Base-by-base conservation (phyloP, 2,329 filamentous ascomycete genomes). In the Claviceps sp. region DNA sequence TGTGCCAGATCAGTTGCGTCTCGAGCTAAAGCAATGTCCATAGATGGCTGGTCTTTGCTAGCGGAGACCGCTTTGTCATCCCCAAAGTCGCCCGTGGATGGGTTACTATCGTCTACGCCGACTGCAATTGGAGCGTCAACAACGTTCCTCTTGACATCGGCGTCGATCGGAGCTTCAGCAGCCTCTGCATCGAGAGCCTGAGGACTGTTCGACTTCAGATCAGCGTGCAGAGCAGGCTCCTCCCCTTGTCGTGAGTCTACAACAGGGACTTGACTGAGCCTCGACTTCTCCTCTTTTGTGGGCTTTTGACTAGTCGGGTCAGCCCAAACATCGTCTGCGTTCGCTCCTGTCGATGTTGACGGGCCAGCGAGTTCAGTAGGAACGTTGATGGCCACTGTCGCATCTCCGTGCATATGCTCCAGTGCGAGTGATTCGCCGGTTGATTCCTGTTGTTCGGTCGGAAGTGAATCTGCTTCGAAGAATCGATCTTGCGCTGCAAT, bases 281-380 rank as follows among this genome's bases (percentile, higher is more conserved):
- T 64, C 51, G 58, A 59, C 53, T 60, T 61, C 53, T 63, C 61
- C 53, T 62, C 61, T 50, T 63, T 65, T 54, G 60, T 62, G 13
- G 54, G 52, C 51, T 62, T 61, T 53, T 59, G 61, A 45, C 51
- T 56, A 34, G 48, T 57, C 16, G 38, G 14, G 4, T 37, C 42
- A 8, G 47, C 26, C 37, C 42, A 13, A 20, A 9, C 20, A 5
- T 47, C 47, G n/a, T 48, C 48, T 8, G 44, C 26, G 2, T 54
- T 48, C 50, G 50, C 50, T 67, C 72, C 62, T 68, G n/a, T 8
- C 11, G 20, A 34, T 9, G 38, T 22, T n/a, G 20, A 20, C 42
- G 47, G 41, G 16, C 37, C 41, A 13, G 18, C 34, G 16, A n/a
- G 6, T 34, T 37, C 41, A 26, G 9, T 22, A 6, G 47, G 37